Evolutionary conservation across 345 rosid species (phyloP).

Genomic region (Cochlearia excelsa): DNA sequence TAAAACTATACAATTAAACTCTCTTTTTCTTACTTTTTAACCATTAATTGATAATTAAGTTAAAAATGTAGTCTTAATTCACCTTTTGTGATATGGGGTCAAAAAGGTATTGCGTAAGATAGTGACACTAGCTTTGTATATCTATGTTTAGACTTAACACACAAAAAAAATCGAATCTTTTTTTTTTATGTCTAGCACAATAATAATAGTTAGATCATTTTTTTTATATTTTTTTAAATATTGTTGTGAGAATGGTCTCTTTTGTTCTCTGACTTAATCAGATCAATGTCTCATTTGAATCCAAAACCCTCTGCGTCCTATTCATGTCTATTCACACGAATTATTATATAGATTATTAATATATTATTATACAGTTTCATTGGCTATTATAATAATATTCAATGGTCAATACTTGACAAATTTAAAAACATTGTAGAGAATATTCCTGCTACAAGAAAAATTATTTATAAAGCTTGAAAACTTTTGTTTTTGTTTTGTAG

Average conservation of each 20-base stretch:
- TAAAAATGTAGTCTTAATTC: slow-evolving; percentile 6
- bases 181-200: slow-evolving; percentile 20
- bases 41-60: slow-evolving; percentile 19
- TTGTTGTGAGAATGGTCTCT: slow-evolving; percentile 38
- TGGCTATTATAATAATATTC: neutral
- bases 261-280: slow-evolving; percentile 36
- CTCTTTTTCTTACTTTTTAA: slow-evolving; percentile 28
- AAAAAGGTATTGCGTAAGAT: slow-evolving; percentile 34
- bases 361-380: slow-evolving; percentile 7
- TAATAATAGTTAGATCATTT: slow-evolving; percentile 15
- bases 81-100: slow-evolving; percentile 32
- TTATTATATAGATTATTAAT: no score
- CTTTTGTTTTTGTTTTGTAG: slow-evolving; percentile 19
- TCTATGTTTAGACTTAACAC: slow-evolving; percentile 21
- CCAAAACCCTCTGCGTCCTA: slow-evolving; percentile 25
- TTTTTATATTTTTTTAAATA: slow-evolving; percentile 3
- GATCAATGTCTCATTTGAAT: slow-evolving; percentile 33
- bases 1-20: slow-evolving; percentile 6
- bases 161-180: slow-evolving; percentile 35
- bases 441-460: slow-evolving; percentile 27
- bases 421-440: slow-evolving; percentile 33
- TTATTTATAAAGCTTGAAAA: slow-evolving; percentile 23
- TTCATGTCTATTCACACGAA: slow-evolving; percentile 28
- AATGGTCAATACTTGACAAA: slow-evolving; percentile 21
- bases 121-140: slow-evolving; percentile 38